Evolutionary conservation across 805 yeast species (phyloP), one percentile per base, ranked within the genome.

Genomic region (Saccharomycopsis olivae): DNA sequence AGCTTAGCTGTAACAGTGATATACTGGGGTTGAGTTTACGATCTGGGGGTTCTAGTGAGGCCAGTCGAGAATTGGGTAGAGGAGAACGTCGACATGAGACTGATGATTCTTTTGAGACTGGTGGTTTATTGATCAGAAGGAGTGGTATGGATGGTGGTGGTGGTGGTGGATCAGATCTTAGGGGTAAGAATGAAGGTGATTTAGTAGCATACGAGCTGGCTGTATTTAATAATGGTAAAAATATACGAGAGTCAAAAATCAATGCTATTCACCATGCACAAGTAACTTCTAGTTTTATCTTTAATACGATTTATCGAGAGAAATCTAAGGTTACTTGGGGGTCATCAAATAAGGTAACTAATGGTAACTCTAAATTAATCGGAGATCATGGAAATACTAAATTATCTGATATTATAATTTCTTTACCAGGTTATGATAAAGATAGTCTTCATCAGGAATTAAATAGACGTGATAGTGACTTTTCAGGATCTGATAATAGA

Each of bases 231-330:
- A 32, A 38, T 20, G 46, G 46, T 10, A 38, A 38, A 23, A 21
- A 38, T 18, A 13, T 41, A 13, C 14, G 41, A 21, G 46, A 41
- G 29, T 41, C 46, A 5, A 33, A 30, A 21, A 14, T 41, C 5
- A 33, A 31, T 30, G 27, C 42, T 9, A 33, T 41, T 25, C 41
- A 41, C 4, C 41, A 38, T 14, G 39, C 39, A 20, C 42, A 41
- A 27, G 28, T 41, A 14, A 38, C 40, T 4, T 38, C 42, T 6
- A 34, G 39, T n/a, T 33, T 37, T 21, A 38, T 41, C 11, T 41
- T 41, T 37, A 41, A 41, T 29, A 33, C 33, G 14, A 41, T 41
- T 5, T 41, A 41, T 27, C 33, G 38, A n/a, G 46, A 41, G 24
- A 40, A 40, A 21, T n/a, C n/a, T 25, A 13, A n/a, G 29, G 29